Conservation (phyloP, 495 filamentous ascomycete genomes). For the Penicillium turbatum region DNA sequence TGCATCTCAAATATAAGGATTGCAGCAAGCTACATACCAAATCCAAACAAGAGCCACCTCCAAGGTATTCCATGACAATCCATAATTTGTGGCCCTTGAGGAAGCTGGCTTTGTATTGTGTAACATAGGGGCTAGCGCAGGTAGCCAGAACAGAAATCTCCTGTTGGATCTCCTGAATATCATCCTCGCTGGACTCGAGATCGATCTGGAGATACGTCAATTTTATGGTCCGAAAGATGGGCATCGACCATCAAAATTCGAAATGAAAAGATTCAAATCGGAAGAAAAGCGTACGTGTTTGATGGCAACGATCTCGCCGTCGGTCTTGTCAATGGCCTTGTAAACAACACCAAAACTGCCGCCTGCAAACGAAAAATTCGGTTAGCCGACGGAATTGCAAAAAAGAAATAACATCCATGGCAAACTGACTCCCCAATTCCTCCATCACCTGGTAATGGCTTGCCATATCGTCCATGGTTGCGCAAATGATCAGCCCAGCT, state of each 20-base stretch:
- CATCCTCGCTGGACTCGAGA: constrained; percentile 95
- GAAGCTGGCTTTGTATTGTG: constrained; percentile 94
- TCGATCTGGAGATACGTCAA: constrained; percentile 69
- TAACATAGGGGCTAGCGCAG: constrained; percentile 88
- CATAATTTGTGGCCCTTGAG: constrained; percentile 91
- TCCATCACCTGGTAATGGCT: constrained; percentile 84
- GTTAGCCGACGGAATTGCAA: constrained; percentile 3
- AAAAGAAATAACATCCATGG: background rate
- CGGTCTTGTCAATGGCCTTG: constrained; percentile 83
- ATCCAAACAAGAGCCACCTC: constrained; percentile 90
- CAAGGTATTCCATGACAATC: constrained; percentile 99
- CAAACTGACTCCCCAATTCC: constrained; percentile 81
- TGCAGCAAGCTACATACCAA: constrained; percentile 51
- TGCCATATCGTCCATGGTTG: constrained; percentile 62
- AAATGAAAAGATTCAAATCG: background rate
- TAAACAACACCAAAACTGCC: constrained; percentile 96
- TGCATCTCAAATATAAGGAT: background rate
- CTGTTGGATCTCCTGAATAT: constrained; percentile 95
- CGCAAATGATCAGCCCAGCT: constrained; percentile 18
- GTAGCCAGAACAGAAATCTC: constrained; percentile 95
- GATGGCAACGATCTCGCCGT: constrained; percentile 85
- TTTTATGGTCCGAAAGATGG: constrained; percentile 12
- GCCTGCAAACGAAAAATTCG: constrained; percentile 45
- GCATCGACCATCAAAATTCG: constrained; percentile 2
- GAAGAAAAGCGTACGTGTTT: constrained; percentile 64